Conservation (phyloP, 1,284 basidiomycete genomes). For the Cystobasidium slooffiae region DNA sequence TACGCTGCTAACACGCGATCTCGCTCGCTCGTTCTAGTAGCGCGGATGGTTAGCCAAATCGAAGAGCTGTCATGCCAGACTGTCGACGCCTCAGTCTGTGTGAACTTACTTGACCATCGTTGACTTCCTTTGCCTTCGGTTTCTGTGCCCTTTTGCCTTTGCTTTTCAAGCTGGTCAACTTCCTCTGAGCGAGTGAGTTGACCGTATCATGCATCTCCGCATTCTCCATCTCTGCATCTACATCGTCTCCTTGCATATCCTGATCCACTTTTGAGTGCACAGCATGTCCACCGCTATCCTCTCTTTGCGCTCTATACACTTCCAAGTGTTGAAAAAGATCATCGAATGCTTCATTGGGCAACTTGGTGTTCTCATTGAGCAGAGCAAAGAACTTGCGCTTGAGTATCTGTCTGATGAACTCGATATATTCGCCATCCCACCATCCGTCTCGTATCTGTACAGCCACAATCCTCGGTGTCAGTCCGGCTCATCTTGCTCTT, state of each 20-base stretch:
- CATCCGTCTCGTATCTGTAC: slow-evolving; percentile 78
- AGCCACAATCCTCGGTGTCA: not conserved
- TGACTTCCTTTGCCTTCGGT: slow-evolving; percentile 25
- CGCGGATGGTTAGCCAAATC: not conserved
- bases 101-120: slow-evolving; percentile 1
- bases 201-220: slow-evolving; percentile 4
- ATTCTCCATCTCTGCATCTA: not conserved
- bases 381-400: slow-evolving; percentile 82
- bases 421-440: slow-evolving; percentile 74
- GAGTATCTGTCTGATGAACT: slow-evolving; percentile 80
- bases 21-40: slow-evolving; percentile 1
- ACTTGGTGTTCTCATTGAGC: slow-evolving; percentile 60
- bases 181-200: not conserved
- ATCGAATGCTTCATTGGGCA: slow-evolving; percentile 23
- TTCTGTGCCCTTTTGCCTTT: slow-evolving; percentile 22
- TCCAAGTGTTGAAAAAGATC: slow-evolving; percentile 21
- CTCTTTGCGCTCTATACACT: slow-evolving; percentile 10
- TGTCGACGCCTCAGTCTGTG: not conserved
- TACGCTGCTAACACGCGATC: slow-evolving; percentile 1
- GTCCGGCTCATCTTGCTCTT: too few species aligned
- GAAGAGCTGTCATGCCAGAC: not conserved
- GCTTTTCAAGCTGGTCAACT: slow-evolving; percentile 9
- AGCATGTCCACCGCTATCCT: not conserved
- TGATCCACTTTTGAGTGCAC: not conserved
- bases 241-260: slow-evolving; percentile 1